These are phyloP conservation scores for Sesbania bispinosa DNA, from an alignment of 306 rosid genomes.

Conservation along the genomic window DNA sequence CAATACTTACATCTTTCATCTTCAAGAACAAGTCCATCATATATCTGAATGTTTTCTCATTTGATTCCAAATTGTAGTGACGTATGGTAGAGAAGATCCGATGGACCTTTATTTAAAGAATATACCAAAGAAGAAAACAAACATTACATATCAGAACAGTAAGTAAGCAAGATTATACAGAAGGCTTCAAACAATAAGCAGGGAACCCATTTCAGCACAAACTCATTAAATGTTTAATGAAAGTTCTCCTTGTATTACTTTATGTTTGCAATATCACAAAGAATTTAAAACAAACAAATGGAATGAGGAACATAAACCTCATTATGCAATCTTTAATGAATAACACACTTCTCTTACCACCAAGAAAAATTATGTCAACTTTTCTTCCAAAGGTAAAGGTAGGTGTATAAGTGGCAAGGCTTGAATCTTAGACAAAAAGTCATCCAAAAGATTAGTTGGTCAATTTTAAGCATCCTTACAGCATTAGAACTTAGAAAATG, in stretches of 20 bases:
- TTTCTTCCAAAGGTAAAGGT: background rate
- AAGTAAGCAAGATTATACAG: background rate
- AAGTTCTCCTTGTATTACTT: background rate
- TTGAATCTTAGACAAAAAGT: background rate
- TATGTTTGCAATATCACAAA: background rate
- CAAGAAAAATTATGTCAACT: background rate
- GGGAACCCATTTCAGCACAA: background rate
- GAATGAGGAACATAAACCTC: background rate
- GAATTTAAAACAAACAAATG: background rate
- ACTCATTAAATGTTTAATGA: background rate
- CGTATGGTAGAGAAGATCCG: conserved; percentile 46
- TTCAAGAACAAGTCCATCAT: conserved; percentile 57
- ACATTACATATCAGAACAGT: conserved; percentile 14
- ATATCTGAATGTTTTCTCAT: conserved; percentile 44
- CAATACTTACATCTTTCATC: conserved; percentile 65
- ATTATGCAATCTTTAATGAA: background rate
- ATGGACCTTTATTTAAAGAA: conserved; percentile 45
- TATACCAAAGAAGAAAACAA: background rate
- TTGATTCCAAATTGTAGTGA: conserved; percentile 41
- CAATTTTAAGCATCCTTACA: background rate
- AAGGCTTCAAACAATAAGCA: background rate
- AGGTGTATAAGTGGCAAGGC: background rate
- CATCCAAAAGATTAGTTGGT: background rate
- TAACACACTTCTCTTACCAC: background rate
- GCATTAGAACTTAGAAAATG: too few relatives aligned